A percentile compares a stretch with the other conserved stretches of the same genome.
Evolutionary conservation across 306 rosid species (phyloP).

Genomic region (Cicer chorassanicum): DNA sequence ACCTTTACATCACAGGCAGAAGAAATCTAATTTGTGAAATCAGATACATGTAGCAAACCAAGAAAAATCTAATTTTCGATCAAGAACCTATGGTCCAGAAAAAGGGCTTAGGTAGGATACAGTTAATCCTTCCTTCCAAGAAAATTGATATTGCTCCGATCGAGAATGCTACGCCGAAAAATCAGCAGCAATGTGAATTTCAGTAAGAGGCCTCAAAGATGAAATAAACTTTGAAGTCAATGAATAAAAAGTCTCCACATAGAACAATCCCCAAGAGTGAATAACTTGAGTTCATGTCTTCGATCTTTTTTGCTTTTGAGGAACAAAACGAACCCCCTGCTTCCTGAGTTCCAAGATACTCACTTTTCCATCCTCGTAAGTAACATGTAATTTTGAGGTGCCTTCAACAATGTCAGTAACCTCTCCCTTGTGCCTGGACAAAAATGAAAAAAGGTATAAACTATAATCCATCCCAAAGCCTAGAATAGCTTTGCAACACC

Average conservation of each 20-base stretch:
- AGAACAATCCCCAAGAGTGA: conserved; percentile 25
- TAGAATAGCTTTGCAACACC: neutral
- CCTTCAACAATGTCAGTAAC: conserved; percentile 75
- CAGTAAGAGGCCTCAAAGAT: conserved; percentile 42
- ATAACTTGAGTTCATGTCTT: conserved; percentile 43
- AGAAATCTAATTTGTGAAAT: conserved; percentile 46
- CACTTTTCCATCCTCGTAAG: conserved; percentile 74
- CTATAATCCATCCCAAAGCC: conserved; percentile 15
- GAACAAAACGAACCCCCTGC: conserved; percentile 86
- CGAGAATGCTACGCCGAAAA: conserved; percentile 44
- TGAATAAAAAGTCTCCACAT: conserved; percentile 38
- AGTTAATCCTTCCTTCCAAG: conserved; percentile 42
- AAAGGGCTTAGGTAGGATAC: neutral
- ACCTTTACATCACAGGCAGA: conserved; percentile 48
- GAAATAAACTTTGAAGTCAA: conserved; percentile 47
- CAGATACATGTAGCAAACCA: conserved; percentile 36
- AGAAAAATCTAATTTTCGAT: conserved; percentile 26
- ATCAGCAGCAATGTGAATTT: conserved; percentile 42
- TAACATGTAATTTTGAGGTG: conserved; percentile 67
- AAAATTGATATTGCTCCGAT: conserved; percentile 42
- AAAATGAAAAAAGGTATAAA: neutral
- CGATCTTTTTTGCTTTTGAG: conserved; percentile 79
- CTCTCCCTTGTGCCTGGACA: conserved; percentile 85
- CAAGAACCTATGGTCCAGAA: conserved; percentile 34
- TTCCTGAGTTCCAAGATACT: conserved; percentile 74